Base-by-base conservation (phyloP, 495 filamentous ascomycete genomes). In the Stereocaulon alpinum region DNA sequence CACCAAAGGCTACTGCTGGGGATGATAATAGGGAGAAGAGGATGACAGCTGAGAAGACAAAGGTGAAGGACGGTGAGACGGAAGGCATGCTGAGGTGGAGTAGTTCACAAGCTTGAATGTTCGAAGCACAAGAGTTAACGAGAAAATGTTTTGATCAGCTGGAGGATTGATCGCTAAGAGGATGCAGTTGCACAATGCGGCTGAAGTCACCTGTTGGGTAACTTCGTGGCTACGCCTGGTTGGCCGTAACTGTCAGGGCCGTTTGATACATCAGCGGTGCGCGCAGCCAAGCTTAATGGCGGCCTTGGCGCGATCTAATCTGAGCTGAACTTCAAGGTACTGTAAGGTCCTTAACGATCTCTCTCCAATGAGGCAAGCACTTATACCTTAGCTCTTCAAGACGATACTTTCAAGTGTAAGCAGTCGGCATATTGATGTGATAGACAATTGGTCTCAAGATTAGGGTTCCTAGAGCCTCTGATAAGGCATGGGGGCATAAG, bases 1-100 rank as follows among this genome's bases (percentile, higher is more conserved):
- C 91, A 27, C 91, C 91, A 66, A 96, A 96, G 12, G 87, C 91
- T 67, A 84, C 73, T 2, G 83, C 77, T 15, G 87, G 86, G 42
- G 77, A 73, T 22, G 82, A 79, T 45, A 77, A 78, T 61, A 86
- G 72, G 59, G 81, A 73, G 30, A 91, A 70, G 24, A 88, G 66
- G 52, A 88, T 50, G 12, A 82, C 64, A 30, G 81, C 63, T 54
- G 73, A 74, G 29, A 84, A 69, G 51, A 68, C 61, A 40, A 78
- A 53, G 57, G 64, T 70, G 43, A 61, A 44, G 4, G 71, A 64
- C 11, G 61, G 57, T 52, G 34, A 64, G 42, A 64, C 56, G 42
- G 63, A 62, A 5, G 68, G 62, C 69, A 71, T 73, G 6, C 29
- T 68, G 58, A 17, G 3, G 55, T 18, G 6, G 37, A 29, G 55